phyloP scores from a whole-genome alignment of 2,329 filamentous ascomycete genomes.

The Penicillium vulpinum region DNA sequence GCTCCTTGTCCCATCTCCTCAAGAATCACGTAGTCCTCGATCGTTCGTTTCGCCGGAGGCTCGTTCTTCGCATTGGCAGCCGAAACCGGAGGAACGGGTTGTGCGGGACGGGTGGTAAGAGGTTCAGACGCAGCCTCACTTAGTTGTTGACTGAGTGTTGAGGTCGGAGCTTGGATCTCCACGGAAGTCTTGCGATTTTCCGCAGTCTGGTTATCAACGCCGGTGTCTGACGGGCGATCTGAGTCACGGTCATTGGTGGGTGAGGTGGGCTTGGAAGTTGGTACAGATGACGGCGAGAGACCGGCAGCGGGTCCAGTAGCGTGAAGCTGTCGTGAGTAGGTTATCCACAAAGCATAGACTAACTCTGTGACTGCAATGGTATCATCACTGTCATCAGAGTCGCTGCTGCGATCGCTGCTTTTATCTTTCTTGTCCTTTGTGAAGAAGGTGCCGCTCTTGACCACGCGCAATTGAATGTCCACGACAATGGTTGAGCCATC shows the following conservation, averaged over 20 bases:
- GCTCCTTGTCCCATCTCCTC: slow-evolving; percentile 99
- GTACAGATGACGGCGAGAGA: slow-evolving; percentile 54
- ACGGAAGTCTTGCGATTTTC: slow-evolving; percentile 30
- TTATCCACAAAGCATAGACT: slow-evolving; percentile 95
- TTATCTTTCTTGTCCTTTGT: slow-evolving; percentile 61
- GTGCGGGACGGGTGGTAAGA: slow-evolving; percentile 43
- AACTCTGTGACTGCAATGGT: slow-evolving; percentile 66
- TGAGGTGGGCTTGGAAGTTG: slow-evolving; percentile 65
- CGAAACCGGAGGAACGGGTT: slow-evolving; percentile 35
- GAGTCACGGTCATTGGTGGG: slow-evolving; percentile 78
- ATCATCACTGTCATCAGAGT: slow-evolving; percentile 46
- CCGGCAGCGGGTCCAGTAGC: slow-evolving; percentile 65
- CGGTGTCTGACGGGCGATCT: slow-evolving; percentile 60
- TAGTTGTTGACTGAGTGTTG: slow-evolving; percentile 53
- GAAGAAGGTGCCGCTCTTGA: slow-evolving; percentile 76
- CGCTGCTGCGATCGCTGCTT: slow-evolving; percentile 63
- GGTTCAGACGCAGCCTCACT: slow-evolving; percentile 51
- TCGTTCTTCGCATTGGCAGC: slow-evolving; percentile 31
- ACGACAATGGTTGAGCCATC: slow-evolving; percentile 92
- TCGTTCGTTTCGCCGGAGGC: slow-evolving; percentile 69
- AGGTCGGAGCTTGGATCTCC: slow-evolving; percentile 43
- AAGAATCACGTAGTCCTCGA: slow-evolving; percentile 85
- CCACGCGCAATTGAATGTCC: slow-evolving; percentile 94
- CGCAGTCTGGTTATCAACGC: slow-evolving; percentile 24
- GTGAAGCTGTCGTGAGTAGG: slow-evolving; percentile 90